Percentiles rank a stretch among this genome's conserved stretches.
Evolutionary conservation across 805 yeast species (phyloP).

Genomic region (Starmerella cellae): DNA sequence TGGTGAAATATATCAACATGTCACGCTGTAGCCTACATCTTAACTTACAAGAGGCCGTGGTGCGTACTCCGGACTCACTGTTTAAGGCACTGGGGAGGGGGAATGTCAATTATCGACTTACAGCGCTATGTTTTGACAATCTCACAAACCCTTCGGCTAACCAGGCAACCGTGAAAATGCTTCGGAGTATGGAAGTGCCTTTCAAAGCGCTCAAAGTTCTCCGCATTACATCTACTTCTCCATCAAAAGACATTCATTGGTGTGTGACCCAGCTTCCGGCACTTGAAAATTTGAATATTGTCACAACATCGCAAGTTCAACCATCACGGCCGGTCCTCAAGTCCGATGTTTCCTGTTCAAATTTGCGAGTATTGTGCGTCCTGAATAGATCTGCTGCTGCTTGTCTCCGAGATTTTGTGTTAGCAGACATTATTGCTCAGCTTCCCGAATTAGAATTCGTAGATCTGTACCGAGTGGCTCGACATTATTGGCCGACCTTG

Average conservation of each 20-base stretch:
- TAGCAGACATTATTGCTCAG: not conserved
- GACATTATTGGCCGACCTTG: slow-evolving; percentile 12
- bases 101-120: slow-evolving; percentile 3
- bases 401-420: slow-evolving; percentile 1
- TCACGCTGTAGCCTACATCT: slow-evolving; percentile 1
- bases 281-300: slow-evolving; percentile 10
- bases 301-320: not conserved
- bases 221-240: slow-evolving; percentile 8
- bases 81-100: not conserved
- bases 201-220: slow-evolving; percentile 5
- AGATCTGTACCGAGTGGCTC: slow-evolving; percentile 14
- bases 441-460: slow-evolving; percentile 6
- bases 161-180: slow-evolving; percentile 4
- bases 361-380: slow-evolving; percentile 5
- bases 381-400: slow-evolving; percentile 7
- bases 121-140: slow-evolving; percentile 4
- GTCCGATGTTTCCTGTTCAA: no score
- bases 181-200: not conserved
- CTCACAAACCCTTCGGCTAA: slow-evolving; percentile 1
- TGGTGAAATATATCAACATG: slow-evolving; percentile 7
- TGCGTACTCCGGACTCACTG: slow-evolving; percentile 5
- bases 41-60: slow-evolving; percentile 7
- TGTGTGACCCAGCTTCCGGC: slow-evolving; percentile 11
- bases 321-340: not conserved
- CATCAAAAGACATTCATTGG: slow-evolving; percentile 16